Evolutionary conservation across 495 filamentous ascomycete species (phyloP).

Genomic region (Penicillium lividum): DNA sequence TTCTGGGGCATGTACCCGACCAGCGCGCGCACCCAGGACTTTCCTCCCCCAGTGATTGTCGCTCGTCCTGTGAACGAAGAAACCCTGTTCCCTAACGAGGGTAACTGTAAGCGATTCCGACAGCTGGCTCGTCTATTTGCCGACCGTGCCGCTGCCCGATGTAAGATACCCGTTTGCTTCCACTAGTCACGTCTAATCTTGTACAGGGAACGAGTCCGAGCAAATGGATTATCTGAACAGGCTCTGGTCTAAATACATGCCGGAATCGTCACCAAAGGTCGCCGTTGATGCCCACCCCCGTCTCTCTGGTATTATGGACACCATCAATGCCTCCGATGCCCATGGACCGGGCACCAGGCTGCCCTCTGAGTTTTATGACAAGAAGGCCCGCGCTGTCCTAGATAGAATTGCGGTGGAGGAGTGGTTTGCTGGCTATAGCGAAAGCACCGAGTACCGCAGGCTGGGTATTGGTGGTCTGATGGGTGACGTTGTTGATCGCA

Average conservation of each 20-base stretch:
- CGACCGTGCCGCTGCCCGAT: constrained; percentile 72
- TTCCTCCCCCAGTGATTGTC: constrained; percentile 74
- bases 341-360: constrained; percentile 79
- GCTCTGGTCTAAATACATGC: constrained; percentile 82
- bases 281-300: constrained; percentile 82
- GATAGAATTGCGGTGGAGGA: constrained; percentile 84
- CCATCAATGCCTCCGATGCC: constrained; percentile 82
- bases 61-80: constrained; percentile 74
- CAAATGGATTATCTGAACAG: constrained; percentile 85
- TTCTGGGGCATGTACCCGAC: constrained; percentile 88
- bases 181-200: constrained; percentile 3
- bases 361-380: constrained; percentile 85
- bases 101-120: constrained; percentile 78
- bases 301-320: constrained; percentile 90
- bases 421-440: constrained; percentile 87
- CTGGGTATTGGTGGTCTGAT: constrained; percentile 83
- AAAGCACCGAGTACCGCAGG: constrained; percentile 79
- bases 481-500: constrained; percentile 81
- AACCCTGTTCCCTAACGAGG: constrained; percentile 89
- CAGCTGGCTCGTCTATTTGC: constrained; percentile 82
- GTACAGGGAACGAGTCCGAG: constrained; percentile 66
- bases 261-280: constrained; percentile 61
- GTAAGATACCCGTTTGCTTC: constrained; percentile 33
- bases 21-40: constrained; percentile 59
- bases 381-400: constrained; percentile 65